These are phyloP conservation scores for Chrysoporthe austroafricana DNA, from an alignment of 2,329 filamentous ascomycete species.

Conservation along the genomic window DNA sequence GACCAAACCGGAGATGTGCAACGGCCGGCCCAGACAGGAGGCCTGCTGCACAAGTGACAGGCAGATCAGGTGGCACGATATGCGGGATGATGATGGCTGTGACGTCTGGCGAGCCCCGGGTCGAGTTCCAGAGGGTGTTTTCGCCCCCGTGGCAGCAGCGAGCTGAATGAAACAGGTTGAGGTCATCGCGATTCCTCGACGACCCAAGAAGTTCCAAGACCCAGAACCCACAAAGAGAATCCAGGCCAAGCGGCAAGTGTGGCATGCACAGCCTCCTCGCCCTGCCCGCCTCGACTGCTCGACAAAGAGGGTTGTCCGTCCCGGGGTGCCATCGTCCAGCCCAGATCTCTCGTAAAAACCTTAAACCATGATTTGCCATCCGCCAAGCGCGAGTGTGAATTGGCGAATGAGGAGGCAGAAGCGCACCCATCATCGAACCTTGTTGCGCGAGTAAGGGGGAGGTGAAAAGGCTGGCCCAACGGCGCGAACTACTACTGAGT, in stretches of 20 bases:
- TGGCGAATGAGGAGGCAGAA: slow-evolving; percentile 7
- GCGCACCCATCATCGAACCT: not conserved
- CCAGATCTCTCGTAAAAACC: slow-evolving; percentile 10
- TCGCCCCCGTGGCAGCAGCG: not conserved
- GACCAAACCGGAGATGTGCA: not conserved
- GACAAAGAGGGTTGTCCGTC: not conserved
- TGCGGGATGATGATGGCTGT: slow-evolving; percentile 6
- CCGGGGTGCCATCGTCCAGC: not conserved
- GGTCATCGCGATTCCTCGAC: slow-evolving; percentile 1
- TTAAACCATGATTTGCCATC: not conserved
- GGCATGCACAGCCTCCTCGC: not conserved
- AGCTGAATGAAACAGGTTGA: not conserved
- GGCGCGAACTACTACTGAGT: not conserved
- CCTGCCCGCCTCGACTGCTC: not conserved
- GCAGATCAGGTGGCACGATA: slow-evolving; percentile 13
- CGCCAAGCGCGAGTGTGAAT: not conserved
- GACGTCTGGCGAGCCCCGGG: slow-evolving; percentile 7
- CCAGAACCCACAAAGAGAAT: not conserved
- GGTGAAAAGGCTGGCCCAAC: not conserved
- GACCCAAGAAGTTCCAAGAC: not conserved
- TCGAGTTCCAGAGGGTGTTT: not conserved
- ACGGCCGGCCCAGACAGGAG: not conserved
- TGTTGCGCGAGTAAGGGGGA: not conserved
- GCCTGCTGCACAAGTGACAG: slow-evolving; percentile 20
- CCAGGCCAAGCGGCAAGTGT: not conserved